A percentile compares a stretch with the other conserved stretches of the same genome.
These are phyloP conservation scores for Pleurotus ostreatus DNA, from an alignment of 768 basidiomycete species.

Conservation along the genomic window DNA sequence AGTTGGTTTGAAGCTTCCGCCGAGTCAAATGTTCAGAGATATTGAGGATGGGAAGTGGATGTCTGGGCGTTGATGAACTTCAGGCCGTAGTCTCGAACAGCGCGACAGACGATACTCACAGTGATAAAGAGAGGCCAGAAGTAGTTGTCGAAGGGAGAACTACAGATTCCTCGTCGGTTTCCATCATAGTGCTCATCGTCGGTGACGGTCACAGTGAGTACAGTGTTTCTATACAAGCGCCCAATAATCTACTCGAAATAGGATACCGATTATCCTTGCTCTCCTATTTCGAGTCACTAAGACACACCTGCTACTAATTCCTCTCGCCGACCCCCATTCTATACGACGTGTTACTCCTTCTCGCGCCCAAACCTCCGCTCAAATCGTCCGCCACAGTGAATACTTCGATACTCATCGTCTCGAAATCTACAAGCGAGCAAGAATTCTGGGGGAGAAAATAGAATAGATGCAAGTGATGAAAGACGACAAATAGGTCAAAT, in stretches of 20 bases:
- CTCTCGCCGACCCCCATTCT: no score
- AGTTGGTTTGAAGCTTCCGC: constrained; percentile 67
- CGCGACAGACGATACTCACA: constrained; percentile 42
- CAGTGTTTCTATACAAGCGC: neutral
- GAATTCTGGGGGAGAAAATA: no score
- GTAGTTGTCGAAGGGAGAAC: constrained; percentile 68
- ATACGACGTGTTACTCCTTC: no score
- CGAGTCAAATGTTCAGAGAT: constrained; percentile 95
- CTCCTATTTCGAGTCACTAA: no score
- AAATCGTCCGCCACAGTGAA: no score
- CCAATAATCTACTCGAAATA: neutral
- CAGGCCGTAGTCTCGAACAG: neutral
- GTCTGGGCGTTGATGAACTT: constrained; percentile 44
- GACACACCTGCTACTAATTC: no score
- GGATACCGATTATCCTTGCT: no score
- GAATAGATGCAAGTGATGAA: no score
- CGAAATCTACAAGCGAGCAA: no score
- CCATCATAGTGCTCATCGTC: constrained; percentile 53
- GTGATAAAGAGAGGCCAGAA: constrained; percentile 69
- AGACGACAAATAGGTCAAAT: no score
- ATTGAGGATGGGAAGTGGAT: constrained; percentile 94
- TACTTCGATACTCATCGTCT: no score
- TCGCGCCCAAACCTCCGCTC: no score
- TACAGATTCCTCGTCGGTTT: constrained; percentile 73
- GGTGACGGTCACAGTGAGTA: constrained; percentile 18